Conservation (phyloP, 2,329 filamentous ascomycete genomes). For the Exophiala oligosperma region DNA sequence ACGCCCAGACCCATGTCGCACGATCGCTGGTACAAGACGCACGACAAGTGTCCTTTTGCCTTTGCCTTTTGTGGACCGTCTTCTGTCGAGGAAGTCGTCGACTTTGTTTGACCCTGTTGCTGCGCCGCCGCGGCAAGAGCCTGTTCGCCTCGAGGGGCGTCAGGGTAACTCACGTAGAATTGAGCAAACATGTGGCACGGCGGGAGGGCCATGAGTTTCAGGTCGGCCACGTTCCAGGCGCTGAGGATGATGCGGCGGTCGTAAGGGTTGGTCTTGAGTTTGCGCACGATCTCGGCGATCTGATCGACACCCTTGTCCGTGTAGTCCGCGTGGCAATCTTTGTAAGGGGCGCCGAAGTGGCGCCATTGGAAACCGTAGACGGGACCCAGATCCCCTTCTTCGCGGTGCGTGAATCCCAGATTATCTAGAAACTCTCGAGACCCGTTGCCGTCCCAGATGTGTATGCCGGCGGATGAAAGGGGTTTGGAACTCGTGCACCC, state of each 20-base stretch:
- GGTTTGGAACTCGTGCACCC: slow-evolving; percentile 78
- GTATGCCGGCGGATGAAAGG: slow-evolving; percentile 77
- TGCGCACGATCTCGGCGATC: slow-evolving; percentile 83
- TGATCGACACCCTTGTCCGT: slow-evolving; percentile 88
- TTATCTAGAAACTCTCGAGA: slow-evolving; percentile 86
- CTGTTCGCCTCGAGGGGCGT: slow-evolving; percentile 32
- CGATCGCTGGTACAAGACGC: slow-evolving; percentile 86
- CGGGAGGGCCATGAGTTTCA: slow-evolving; percentile 85
- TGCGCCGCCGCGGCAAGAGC: slow-evolving; percentile 12
- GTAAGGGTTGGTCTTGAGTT: slow-evolving; percentile 79
- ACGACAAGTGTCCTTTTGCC: slow-evolving; percentile 72
- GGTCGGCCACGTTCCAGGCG: slow-evolving; percentile 90
- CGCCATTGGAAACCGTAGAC: slow-evolving; percentile 99
- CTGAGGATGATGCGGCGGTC: slow-evolving; percentile 86
- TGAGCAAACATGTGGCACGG: slow-evolving; percentile 98
- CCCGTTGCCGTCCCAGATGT: slow-evolving; percentile 98
- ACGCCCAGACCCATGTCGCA: slow-evolving; percentile 98
- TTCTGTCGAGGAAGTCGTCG: slow-evolving; percentile 3
- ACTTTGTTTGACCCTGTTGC: neutral
- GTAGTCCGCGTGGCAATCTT: slow-evolving; percentile 78
- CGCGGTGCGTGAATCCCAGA: slow-evolving; percentile 77
- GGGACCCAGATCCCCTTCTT: slow-evolving; percentile 85
- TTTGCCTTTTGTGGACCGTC: slow-evolving; percentile 32
- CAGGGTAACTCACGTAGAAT: slow-evolving; percentile 82
- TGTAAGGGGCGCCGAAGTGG: slow-evolving; percentile 91